Conservation (phyloP, 805 yeast genomes). For the Saccharomycopsis sp. region DNA sequence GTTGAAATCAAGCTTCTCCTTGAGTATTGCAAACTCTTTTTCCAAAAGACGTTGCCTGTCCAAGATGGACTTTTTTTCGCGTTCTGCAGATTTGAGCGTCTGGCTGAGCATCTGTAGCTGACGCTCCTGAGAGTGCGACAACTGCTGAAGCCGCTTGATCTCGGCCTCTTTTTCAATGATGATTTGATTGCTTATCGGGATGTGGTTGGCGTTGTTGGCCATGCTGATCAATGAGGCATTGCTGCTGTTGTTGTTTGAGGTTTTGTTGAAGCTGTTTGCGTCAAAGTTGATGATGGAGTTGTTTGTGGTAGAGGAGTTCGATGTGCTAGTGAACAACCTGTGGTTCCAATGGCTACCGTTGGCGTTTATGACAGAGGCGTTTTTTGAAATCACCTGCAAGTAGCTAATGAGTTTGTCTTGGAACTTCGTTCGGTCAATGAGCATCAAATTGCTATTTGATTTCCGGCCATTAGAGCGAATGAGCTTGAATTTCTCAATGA, state of each 20-base stretch:
- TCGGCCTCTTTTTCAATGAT: slow-evolving; percentile 17
- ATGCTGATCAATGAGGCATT: too few relatives aligned
- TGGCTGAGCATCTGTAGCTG: slow-evolving; percentile 6
- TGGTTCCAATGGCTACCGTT: too few relatives aligned
- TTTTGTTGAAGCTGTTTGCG: neutral
- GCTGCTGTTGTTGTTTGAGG: neutral
- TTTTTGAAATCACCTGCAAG: neutral
- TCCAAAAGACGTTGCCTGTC: neutral
- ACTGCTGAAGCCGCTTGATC: slow-evolving; percentile 13
- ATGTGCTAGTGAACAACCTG: neutral
- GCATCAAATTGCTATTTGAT: slow-evolving; percentile 9
- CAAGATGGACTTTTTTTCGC: neutral
- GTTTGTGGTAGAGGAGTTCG: too few relatives aligned
- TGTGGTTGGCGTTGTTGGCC: neutral
- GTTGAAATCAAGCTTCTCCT: slow-evolving; percentile 1
- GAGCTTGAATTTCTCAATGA: slow-evolving; percentile 3
- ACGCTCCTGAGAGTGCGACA: slow-evolving; percentile 5
- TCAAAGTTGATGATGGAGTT: too few relatives aligned
- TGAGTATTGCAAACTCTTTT: neutral
- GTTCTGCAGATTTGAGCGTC: slow-evolving; percentile 1
- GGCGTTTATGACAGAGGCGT: neutral
- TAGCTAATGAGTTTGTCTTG: slow-evolving; percentile 1
- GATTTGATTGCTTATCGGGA: slow-evolving; percentile 8
- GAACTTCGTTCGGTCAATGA: slow-evolving; percentile 16
- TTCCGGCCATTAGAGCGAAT: too few relatives aligned